phyloP scores from a whole-genome alignment of 2,329 filamentous ascomycete species.

The Penicillium sp. region DNA sequence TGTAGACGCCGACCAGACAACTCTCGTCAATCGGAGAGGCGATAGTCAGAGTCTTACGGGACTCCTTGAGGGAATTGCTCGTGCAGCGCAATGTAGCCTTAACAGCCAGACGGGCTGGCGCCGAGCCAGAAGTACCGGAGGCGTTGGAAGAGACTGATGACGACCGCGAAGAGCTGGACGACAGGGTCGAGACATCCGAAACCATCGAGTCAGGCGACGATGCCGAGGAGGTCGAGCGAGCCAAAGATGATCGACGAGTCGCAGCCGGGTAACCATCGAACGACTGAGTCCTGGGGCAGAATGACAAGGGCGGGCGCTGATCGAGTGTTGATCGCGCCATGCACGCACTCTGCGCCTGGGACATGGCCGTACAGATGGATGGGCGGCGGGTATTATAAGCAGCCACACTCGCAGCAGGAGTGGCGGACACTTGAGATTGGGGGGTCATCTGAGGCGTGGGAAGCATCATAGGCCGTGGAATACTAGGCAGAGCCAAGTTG shows the following conservation, averaged over 20 bases:
- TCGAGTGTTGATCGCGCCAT: slow-evolving; percentile 51
- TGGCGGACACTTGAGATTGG: slow-evolving; percentile 44
- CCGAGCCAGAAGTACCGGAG: slow-evolving; percentile 26
- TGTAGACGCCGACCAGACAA: slow-evolving; percentile 27
- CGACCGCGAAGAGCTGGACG: slow-evolving; percentile 47
- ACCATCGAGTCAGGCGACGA: slow-evolving; percentile 57
- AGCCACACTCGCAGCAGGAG: slow-evolving; percentile 54
- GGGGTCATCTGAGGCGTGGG: slow-evolving; percentile 57
- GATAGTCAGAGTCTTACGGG: slow-evolving; percentile 29
- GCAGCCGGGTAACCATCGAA: slow-evolving; percentile 43
- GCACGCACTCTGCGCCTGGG: slow-evolving; percentile 47
- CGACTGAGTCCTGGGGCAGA: slow-evolving; percentile 31
- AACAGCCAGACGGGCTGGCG: slow-evolving; percentile 30
- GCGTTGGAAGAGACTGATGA: slow-evolving; percentile 40
- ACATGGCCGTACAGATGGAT: slow-evolving; percentile 53
- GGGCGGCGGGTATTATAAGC: slow-evolving; percentile 42
- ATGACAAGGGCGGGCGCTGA: slow-evolving; percentile 36
- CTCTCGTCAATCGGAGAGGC: slow-evolving; percentile 34
- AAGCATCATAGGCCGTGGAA: slow-evolving; percentile 48
- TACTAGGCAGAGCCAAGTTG: slow-evolving; percentile 43
- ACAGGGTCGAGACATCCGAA: slow-evolving; percentile 50
- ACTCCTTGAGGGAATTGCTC: slow-evolving; percentile 32
- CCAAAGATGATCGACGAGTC: slow-evolving; percentile 43
- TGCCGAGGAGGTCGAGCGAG: slow-evolving; percentile 45
- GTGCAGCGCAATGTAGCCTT: slow-evolving; percentile 36